Conservation (phyloP, 176 grass and related monocot genomes). For the Dendrocalamus sinicus region DNA sequence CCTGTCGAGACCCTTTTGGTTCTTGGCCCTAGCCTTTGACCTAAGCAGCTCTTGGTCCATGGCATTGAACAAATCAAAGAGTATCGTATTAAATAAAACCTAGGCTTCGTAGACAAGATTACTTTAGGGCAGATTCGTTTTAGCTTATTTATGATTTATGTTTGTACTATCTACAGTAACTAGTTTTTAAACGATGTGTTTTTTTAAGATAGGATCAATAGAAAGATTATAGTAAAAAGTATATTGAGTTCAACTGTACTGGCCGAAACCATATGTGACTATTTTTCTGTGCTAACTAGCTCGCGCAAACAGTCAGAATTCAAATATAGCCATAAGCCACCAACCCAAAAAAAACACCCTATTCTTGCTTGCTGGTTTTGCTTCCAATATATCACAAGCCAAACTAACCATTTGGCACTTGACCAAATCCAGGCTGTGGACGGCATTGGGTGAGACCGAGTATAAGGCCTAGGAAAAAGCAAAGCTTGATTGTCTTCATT, state of each 20-base stretch:
- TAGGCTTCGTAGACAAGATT: conserved; percentile 55
- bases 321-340: too few relatives aligned
- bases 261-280: too few relatives aligned
- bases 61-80: conserved; percentile 49
- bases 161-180: too few relatives aligned
- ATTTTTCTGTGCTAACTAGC: too few relatives aligned
- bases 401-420: conserved; percentile 47
- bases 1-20: conserved; percentile 42
- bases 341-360: too few relatives aligned
- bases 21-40: conserved; percentile 38
- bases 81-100: conserved; percentile 15
- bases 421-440: conserved; percentile 42
- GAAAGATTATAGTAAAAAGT: too few relatives aligned
- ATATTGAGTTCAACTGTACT: too few relatives aligned
- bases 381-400: conserved; percentile 15
- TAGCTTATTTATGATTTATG: too few relatives aligned
- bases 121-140: neutral
- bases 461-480: neutral
- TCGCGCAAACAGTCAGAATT: too few relatives aligned
- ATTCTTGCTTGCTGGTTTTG: conserved; percentile 22
- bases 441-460: conserved; percentile 32
- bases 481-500: neutral
- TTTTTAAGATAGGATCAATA: too few relatives aligned
- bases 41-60: conserved; percentile 32
- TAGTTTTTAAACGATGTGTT: too few relatives aligned